These are phyloP conservation scores for Cicer cuneatum DNA, from an alignment of 306 rosid genomes.

Conservation along the genomic window DNA sequence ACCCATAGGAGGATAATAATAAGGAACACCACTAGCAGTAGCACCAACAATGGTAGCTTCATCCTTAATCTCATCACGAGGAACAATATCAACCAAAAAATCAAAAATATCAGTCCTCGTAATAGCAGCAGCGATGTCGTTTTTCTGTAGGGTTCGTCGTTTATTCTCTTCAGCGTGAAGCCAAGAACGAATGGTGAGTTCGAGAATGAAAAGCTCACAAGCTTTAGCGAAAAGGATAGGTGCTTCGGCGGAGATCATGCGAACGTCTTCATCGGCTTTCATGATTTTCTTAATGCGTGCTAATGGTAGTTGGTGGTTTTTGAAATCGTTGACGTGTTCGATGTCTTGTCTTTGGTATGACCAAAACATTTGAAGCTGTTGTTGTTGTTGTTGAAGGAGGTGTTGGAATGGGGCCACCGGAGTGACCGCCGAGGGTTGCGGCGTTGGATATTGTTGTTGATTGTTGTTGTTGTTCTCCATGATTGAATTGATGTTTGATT, in stretches of 20 bases:
- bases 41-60: conserved; percentile 67
- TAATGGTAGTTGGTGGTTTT: conserved; percentile 96
- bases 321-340: conserved; percentile 90
- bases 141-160: conserved; percentile 90
- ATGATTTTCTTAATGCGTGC: conserved; percentile 99
- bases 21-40: conserved; percentile 83
- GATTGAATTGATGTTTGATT: conserved; percentile 1
- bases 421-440: conserved; percentile 32
- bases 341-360: conserved; percentile 86
- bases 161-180: conserved; percentile 99
- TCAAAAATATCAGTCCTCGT: conserved; percentile 93
- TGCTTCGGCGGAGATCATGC: conserved; percentile 98
- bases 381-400: conserved; percentile 91
- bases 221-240: conserved; percentile 94
- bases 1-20: conserved; percentile 87
- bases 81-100: conserved; percentile 89
- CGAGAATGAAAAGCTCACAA: conserved; percentile 99
- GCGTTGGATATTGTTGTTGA: conserved; percentile 51
- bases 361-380: conserved; percentile 98
- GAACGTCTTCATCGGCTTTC: conserved; percentile 99
- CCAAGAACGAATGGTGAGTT: conserved; percentile 97
- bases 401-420: conserved; percentile 70
- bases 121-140: conserved; percentile 91
- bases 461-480: conserved; percentile 60
- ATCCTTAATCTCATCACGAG: conserved; percentile 93